Evolutionary conservation across 1,284 basidiomycete species (phyloP), one percentile per base, ranked within the genome.

Genomic region (Boletus sp.): DNA sequence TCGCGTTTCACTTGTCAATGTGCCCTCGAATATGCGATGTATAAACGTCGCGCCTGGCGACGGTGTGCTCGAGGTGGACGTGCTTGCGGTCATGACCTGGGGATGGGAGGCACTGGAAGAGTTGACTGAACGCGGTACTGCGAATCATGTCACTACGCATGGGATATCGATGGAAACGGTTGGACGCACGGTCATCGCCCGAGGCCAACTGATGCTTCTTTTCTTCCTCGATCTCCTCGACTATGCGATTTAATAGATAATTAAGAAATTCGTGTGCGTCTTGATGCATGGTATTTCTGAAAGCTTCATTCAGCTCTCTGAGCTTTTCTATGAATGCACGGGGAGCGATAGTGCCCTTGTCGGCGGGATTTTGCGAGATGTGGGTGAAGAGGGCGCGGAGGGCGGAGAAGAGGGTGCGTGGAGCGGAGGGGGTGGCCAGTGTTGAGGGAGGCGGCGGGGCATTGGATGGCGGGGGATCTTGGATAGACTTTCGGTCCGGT

Each of bases 211-310:
- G 69, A 57, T 77, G 78, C 69, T 81, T 84, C 67, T 76, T 79
- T 57, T 93, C 87, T 60, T 87, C 85, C 68, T 94, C 91, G 65
- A 98, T 86, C 73, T 98, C 95, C 76, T 98, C 96, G 38, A 94
- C 91, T 56, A 98, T 89, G 74, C 86, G 89, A 76, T 99, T 99
- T 62, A 99, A 81, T 35, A 98, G 79, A 78, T 92, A 97, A 74
- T 97, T 98, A 56, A 98, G 82, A 77, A 99, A 98, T 77, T 99
- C 97, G 75, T 98, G 95, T 3, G 95, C 95, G 74, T 98, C 96
- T 73, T 98, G 95, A 71, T 96, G 96, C 83, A 90, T 90, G 31
- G 89, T 90, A 43, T 88, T 89, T 56, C 92, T 85, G 75, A 95
- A 98, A 57, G 90, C 81, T 70, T 91, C 91, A 76, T 96, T 97